Evolutionary conservation across 441 rosid species (phyloP).

Genomic region (Pelargonium citronellum): DNA sequence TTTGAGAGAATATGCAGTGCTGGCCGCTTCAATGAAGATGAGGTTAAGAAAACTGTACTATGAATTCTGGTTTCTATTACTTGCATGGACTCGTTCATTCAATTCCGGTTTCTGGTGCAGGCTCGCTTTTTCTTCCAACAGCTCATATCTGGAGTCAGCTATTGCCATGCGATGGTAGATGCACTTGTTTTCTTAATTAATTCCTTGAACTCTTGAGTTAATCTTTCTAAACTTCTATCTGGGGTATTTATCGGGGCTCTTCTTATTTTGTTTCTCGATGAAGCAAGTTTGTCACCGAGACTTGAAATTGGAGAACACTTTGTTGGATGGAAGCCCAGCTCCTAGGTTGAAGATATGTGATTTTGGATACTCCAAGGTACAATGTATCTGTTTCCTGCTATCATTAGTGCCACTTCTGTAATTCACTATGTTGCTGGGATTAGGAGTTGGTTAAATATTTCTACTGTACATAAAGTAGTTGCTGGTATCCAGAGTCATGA

Average conservation of each 20-base stretch:
- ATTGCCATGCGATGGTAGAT: conserved; percentile 59
- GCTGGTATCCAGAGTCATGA: no score
- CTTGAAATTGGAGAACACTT: conserved; percentile 55
- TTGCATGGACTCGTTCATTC: neutral
- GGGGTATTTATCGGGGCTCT: conserved; percentile 17
- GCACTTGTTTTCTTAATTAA: neutral
- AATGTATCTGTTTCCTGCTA: neutral
- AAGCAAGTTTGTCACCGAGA: conserved; percentile 71
- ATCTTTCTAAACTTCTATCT: neutral
- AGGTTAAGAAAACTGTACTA: conserved; percentile 28
- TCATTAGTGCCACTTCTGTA: neutral
- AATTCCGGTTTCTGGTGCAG: conserved; percentile 29
- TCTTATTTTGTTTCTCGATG: conserved; percentile 24
- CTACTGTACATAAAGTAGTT: no score
- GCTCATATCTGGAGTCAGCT: conserved; percentile 67
- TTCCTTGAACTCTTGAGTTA: neutral
- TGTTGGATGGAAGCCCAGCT: conserved; percentile 69
- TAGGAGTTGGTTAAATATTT: neutral
- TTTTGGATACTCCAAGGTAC: conserved; percentile 68
- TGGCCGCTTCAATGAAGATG: conserved; percentile 54
- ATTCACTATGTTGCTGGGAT: neutral
- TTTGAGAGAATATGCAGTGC: conserved; percentile 48
- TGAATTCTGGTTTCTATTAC: neutral
- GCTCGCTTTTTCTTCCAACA: conserved; percentile 71
- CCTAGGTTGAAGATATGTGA: conserved; percentile 67